These are phyloP conservation scores for Beauveria brongniartii DNA, from an alignment of 2,329 filamentous ascomycete genomes.

Conservation along the genomic window DNA sequence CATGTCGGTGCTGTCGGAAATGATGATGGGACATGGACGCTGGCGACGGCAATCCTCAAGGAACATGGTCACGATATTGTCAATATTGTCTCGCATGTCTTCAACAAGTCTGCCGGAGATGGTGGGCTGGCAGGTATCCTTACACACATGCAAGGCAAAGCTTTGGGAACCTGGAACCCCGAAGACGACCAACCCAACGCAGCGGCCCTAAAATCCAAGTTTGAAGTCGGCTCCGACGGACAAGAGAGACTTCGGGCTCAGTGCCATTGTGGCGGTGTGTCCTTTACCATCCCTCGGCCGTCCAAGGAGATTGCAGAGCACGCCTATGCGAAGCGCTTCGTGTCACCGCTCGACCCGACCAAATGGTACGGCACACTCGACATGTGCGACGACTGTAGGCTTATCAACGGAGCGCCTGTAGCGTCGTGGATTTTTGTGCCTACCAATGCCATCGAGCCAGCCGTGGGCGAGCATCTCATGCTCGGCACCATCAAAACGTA, in stretches of 20 bases:
- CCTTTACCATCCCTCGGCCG: slow-evolving; percentile 36
- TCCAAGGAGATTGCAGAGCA: slow-evolving; percentile 22
- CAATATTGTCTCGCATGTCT: slow-evolving; percentile 27
- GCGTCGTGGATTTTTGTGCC: slow-evolving; percentile 37
- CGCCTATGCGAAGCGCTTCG: slow-evolving; percentile 22
- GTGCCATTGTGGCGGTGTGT: slow-evolving; percentile 40
- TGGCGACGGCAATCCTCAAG: slow-evolving; percentile 32
- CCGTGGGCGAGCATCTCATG: slow-evolving; percentile 26
- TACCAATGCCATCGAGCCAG: slow-evolving; percentile 26
- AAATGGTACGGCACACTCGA: slow-evolving; percentile 38
- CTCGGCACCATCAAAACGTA: slow-evolving; percentile 38
- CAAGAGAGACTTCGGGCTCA: slow-evolving; percentile 33
- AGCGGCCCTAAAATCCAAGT: slow-evolving; percentile 19
- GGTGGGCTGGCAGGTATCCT: slow-evolving; percentile 30
- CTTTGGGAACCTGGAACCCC: slow-evolving; percentile 30
- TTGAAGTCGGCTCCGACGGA: slow-evolving; percentile 27
- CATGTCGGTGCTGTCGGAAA: slow-evolving; percentile 32
- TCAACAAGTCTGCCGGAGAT: slow-evolving; percentile 28
- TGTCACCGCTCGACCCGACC: slow-evolving; percentile 27
- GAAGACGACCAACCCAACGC: slow-evolving; percentile 19
- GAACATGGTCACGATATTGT: slow-evolving; percentile 28
- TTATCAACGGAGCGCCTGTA: slow-evolving; percentile 33
- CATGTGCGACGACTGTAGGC: slow-evolving; percentile 36
- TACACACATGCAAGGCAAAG: slow-evolving; percentile 22
- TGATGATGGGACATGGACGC: slow-evolving; percentile 27